Percentiles rank a stretch among this genome's conserved stretches.
Evolutionary conservation across 495 filamentous ascomycete genomes (phyloP).

Genomic region (Podospora anserina): DNA sequence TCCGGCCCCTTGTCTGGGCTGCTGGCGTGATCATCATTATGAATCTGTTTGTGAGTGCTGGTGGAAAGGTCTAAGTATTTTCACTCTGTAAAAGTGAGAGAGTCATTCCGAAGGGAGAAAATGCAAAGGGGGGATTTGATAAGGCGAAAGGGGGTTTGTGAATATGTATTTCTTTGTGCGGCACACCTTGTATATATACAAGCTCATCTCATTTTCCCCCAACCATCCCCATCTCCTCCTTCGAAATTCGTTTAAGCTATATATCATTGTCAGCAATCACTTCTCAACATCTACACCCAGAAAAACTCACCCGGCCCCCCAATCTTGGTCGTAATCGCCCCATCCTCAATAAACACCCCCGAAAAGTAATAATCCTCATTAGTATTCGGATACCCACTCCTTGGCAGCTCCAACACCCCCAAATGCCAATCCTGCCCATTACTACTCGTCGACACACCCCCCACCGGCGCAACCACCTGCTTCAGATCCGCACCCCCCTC

Average conservation of each 20-base stretch:
- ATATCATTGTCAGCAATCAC: neutral
- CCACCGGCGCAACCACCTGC: slow-evolving; percentile 56
- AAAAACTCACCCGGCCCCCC: slow-evolving; percentile 39
- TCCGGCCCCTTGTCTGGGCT: slow-evolving; percentile 42
- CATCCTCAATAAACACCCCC: slow-evolving; percentile 68
- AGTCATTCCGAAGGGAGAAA: no score
- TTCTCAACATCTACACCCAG: no score
- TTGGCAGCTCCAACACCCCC: slow-evolving; percentile 64
- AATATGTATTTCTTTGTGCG: neutral
- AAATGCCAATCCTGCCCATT: slow-evolving; percentile 75
- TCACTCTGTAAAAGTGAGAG: neutral
- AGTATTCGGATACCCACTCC: slow-evolving; percentile 49
- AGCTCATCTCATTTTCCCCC: neutral
- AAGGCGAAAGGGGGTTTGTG: neutral
- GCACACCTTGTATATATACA: neutral
- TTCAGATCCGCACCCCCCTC: slow-evolving; percentile 56
- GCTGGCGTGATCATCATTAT: slow-evolving; percentile 31
- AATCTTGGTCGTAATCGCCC: slow-evolving; percentile 56
- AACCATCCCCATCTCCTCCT: neutral
- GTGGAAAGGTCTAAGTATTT: slow-evolving; percentile 20
- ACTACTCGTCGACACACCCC: slow-evolving; percentile 53
- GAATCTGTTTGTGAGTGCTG: slow-evolving; percentile 45
- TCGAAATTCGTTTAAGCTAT: neutral
- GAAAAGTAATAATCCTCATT: slow-evolving; percentile 70
- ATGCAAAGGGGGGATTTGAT: neutral